phyloP scores from a whole-genome alignment of 345 rosid genomes.

The Excoecaria cochinchinensis region DNA sequence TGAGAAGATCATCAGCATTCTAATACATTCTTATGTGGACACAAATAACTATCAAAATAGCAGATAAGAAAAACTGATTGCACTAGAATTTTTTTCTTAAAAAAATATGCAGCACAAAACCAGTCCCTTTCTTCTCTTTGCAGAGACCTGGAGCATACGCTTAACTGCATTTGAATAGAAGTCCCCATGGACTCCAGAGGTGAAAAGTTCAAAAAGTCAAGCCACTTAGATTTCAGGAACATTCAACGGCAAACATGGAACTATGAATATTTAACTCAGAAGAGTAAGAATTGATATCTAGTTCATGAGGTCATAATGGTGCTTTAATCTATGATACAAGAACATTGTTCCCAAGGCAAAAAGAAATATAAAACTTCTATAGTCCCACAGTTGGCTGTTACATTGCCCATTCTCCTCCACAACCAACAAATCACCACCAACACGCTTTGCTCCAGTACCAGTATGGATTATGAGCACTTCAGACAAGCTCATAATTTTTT shows the following conservation, averaged over 20 bases:
- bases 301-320: not conserved
- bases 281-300: not conserved
- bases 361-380: not conserved
- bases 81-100: not conserved
- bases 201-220: not conserved
- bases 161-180: not conserved
- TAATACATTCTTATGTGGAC: not conserved
- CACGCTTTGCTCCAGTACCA: not conserved
- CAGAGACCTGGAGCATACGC: not conserved
- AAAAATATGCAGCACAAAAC: not conserved
- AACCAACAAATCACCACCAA: not conserved
- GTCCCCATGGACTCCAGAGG: not conserved
- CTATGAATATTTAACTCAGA: not conserved
- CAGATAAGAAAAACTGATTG: not conserved
- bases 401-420: not conserved
- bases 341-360: not conserved
- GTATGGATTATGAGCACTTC: not conserved
- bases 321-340: not conserved
- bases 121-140: not conserved
- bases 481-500: not conserved
- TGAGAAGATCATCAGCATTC: constrained; percentile 19
- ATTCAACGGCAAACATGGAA: not conserved
- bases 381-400: not conserved
- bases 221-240: not conserved
- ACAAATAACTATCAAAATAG: not conserved